Evolutionary conservation across 495 filamentous ascomycete species (phyloP), one percentile per base, ranked within the genome.

Genomic region (Penicillium fimorum): DNA sequence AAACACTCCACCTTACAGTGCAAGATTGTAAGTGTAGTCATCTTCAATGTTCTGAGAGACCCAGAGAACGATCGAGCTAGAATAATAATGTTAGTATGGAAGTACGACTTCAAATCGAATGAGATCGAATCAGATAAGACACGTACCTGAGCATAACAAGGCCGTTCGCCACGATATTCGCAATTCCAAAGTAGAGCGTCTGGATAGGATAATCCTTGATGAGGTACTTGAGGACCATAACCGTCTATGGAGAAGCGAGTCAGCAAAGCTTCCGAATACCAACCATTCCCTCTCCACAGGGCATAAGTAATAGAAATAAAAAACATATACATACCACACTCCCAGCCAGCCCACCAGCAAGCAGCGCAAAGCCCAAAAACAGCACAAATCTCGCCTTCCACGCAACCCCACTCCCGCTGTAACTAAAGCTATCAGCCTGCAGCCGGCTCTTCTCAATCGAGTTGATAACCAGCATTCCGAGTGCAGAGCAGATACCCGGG

Each of bases 391-490:
- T 81, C 42, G 95, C 95, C 77, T 96, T 97, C 94, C 94, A 97
- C 12, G 93, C 91, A 37, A 97, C 92, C 2, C 91, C 89, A 33
- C 77, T 83, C 1, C 95, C 92, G 30, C 81, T 86, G 69, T 98
- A 97, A 62, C 82, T 87, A 73, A 89, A 97, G 62, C 79, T 87
- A 71, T 97, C 94, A 42, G 87, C 88, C 55, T 85, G 87, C 63
- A 99, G 76, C 18, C 92, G 80, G 12, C 86, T 82, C 79, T 97
- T 97, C 70, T 99, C 95, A 62, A 99, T 96, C 54, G 85, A 90
- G 79, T 97, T 99, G 83, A 99, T 97, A 57, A 97, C 91, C 8
- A 97, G 87, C 95, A 97, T 97, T 45, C 95, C 95, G 20, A 97
- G 82, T 47, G 85, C 81, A 44, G 84, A 89, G 79, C 96, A 99